Conservation (phyloP, 495 filamentous ascomycete genomes). For the Immersiella caudata region DNA sequence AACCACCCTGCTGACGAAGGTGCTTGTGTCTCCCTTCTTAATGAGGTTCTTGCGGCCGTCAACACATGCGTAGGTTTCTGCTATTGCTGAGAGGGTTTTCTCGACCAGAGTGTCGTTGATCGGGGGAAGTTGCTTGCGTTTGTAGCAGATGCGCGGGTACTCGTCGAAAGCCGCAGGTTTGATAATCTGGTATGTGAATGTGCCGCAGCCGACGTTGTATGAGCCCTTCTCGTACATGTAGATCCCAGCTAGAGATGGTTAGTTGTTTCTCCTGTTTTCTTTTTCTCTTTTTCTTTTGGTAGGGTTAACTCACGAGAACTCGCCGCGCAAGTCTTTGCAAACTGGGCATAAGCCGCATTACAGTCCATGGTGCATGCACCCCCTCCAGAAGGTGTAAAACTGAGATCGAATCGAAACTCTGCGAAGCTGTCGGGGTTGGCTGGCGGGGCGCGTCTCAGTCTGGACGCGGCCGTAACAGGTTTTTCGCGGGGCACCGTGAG, state of each 20-base stretch:
- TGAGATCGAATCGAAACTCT: background rate
- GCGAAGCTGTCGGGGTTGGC: background rate
- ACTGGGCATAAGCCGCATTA: background rate
- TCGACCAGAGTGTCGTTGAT: background rate
- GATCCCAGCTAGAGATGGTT: background rate
- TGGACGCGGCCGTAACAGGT: background rate
- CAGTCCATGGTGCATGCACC: background rate
- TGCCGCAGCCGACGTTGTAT: constrained; percentile 2
- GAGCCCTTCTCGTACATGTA: background rate
- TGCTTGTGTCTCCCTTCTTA: background rate
- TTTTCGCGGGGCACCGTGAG: background rate
- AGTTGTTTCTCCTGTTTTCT: background rate
- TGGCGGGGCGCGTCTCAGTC: background rate
- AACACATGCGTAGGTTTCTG: background rate
- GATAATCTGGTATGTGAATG: background rate
- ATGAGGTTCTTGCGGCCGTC: background rate
- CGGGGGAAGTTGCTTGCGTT: background rate
- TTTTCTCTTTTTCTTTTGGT: background rate
- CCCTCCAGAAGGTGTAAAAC: background rate
- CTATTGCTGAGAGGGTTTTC: background rate
- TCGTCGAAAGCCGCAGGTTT: background rate
- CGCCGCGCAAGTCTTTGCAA: background rate
- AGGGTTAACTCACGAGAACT: background rate
- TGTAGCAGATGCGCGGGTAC: background rate
- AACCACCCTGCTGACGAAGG: background rate